Percentiles rank a stretch among this genome's conserved stretches.
These are phyloP conservation scores for Gentiana macrophylla DNA, from an alignment of 257 asterid genomes.

Conservation along the genomic window DNA sequence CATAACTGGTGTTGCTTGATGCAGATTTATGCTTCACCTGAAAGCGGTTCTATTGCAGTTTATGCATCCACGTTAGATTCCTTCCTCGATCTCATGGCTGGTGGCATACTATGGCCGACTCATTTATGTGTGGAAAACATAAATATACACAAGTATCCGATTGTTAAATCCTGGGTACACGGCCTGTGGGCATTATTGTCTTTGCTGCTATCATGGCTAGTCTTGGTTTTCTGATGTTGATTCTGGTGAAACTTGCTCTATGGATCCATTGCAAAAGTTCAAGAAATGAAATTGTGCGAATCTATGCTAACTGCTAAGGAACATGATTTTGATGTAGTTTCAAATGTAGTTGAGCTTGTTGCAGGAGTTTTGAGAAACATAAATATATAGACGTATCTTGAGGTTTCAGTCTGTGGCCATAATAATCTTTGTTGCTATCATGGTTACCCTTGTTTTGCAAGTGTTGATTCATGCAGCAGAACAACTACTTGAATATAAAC, in stretches of 20 bases:
- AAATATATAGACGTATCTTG: no score
- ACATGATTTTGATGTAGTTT: no score
- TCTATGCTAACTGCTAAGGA: no score
- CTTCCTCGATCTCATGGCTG: conserved; percentile 65
- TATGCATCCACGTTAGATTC: conserved; percentile 70
- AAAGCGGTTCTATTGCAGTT: conserved; percentile 64
- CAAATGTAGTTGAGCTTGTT: no score
- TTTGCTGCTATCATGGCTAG: conserved; percentile 65
- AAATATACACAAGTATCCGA: conserved; percentile 64
- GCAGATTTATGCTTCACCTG: conserved; percentile 49
- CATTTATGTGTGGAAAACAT: conserved; percentile 62
- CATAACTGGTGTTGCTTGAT: neutral
- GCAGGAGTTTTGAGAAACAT: no score
- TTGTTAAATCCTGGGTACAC: conserved; percentile 52
- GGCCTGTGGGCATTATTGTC: conserved; percentile 68
- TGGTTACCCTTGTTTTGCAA: conserved; percentile 31
- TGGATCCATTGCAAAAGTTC: no score
- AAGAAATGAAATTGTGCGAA: no score
- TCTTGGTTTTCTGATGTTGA: conserved; percentile 33
- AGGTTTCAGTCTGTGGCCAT: conserved; percentile 71
- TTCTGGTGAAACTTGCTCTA: no score
- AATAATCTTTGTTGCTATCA: conserved; percentile 58
- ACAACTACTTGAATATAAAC: no score
- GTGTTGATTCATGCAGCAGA: no score
- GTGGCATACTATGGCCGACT: conserved; percentile 59